Evolutionary conservation across 2,329 filamentous ascomycete genomes (phyloP), one percentile per base, ranked within the genome.

Genomic region (Hawksworthiomyces lignivorus): DNA sequence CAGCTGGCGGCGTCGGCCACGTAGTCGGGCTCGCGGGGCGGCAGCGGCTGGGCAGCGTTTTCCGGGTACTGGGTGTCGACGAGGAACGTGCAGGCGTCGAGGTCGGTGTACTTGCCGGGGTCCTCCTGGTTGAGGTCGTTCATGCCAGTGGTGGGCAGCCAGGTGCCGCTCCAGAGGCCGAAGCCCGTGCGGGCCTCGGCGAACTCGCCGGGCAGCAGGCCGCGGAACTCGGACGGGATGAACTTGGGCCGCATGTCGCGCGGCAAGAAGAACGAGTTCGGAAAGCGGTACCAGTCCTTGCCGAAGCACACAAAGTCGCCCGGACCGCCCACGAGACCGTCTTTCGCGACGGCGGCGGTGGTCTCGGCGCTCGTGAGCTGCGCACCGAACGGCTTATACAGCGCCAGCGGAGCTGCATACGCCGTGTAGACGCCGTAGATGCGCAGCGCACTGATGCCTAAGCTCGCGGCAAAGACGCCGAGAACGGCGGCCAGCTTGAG

Each of bases 261-360:
- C 0, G 92, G 90, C 4, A 98, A 70, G 58, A 92, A 88, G 66
- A 88, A 97, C 0, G 89, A 94, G 1, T 85, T 90, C 2, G 92
- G 90, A 58, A 96, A 97, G 27, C 92, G 85, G 61, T 98, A 96
- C 92, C 92, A 98, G 59, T 98, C 92, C 59, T 97, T 98, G 21
- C 87, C 88, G 29, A 95, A 76, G 60, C 92, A 98, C 3, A 98
- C 77, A 15, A 72, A 80, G 48, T 87, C 82, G 14, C 81, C 84
- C 2, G 66, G 59, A 0, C 65, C 62, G 3, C 77, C 74, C 6
- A 84, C 52, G 12, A 70, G 55, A 33, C 67, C 65, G 17, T 70
- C 54, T 17, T 44, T 41, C 1, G 30, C 41, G 8, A 39, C 39
- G 2, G 37, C 19, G 2, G 39, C 27, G 14, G 17, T 39, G 18